Evolutionary conservation across 2,329 filamentous ascomycete genomes (phyloP), one percentile per base, ranked within the genome.

Genomic region (Sporothrix pallida): DNA sequence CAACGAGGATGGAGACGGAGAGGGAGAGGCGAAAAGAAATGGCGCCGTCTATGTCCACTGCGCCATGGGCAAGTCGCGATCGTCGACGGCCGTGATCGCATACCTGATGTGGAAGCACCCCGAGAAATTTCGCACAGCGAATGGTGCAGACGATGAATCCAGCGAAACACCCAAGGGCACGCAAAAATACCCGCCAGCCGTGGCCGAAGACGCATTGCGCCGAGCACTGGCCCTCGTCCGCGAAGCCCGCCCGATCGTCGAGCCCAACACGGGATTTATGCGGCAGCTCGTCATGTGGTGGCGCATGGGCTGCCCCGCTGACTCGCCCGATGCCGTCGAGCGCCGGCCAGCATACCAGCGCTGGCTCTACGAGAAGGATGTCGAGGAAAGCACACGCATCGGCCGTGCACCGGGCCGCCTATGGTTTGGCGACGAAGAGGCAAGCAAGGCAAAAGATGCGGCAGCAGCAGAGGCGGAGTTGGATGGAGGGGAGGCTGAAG

Each of bases 61-160:
- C 86, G 95, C 94, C 26, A 97, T 97, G 90, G 96, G 96, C 71
- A 97, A 97, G 83, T 98, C 95, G 48, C 93, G 96, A 74, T 98
- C 95, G 67, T 93, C 95, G 77, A 91, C 94, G 46, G 89, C 93
- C 77, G 88, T 93, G 72, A 88, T 97, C 74, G 95, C 96, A 75
- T 98, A 95, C 82, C 86, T 98, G 70, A 91, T 98, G 76, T 90
- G 88, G 82, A 88, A 87, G 77, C 86, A 89, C 77, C 87, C 89
- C 5, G 81, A 85, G 50, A 86, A 85, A 72, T 89, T 89, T 78
- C 81, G 83, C 10, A 77, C 8, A n/a, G 72, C 23, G 20, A 37
- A 9, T 1, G 70, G 17, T 8, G 72, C 81, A 58, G 83, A 87
- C 12, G 15, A 77, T 84, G 83, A 77, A 84, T n/a, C 9, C 42